Conservation (phyloP, 179 eudicot genomes). For the Nepenthes alata region DNA sequence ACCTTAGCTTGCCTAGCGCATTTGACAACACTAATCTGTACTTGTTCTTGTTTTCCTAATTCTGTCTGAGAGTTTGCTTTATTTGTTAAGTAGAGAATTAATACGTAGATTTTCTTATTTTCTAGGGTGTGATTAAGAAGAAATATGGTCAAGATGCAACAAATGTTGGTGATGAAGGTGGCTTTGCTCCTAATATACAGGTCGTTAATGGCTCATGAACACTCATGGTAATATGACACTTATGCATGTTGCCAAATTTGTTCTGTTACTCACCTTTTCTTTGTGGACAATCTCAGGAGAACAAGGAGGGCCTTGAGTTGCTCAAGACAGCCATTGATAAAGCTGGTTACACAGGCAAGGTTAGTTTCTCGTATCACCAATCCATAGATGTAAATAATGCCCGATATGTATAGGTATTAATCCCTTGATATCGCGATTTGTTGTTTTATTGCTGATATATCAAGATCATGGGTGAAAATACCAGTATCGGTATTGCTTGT, state of each 20-base stretch:
- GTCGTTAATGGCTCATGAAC: constrained; percentile 15
- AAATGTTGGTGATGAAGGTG: constrained; percentile 99
- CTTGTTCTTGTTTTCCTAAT: no score
- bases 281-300: constrained; percentile 43
- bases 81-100: not conserved
- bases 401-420: no score
- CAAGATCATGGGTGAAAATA: no score
- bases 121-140: constrained; percentile 91
- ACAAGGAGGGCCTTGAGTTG: constrained; percentile 95
- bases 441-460: not conserved
- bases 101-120: not conserved
- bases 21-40: no score
- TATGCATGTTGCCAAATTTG: not conserved
- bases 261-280: not conserved
- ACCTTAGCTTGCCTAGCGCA: no score
- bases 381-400: no score
- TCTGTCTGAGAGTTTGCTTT: no score
- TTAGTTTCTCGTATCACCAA: constrained; percentile 9
- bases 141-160: constrained; percentile 98
- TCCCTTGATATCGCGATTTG: not conserved
- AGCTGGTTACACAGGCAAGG: constrained; percentile 92
- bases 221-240: not conserved
- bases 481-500: no score
- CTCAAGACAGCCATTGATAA: constrained; percentile 87
- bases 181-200: constrained; percentile 98